phyloP scores from a whole-genome alignment of 2,329 filamentous ascomycete species.

The Colletotrichum coccodes region DNA sequence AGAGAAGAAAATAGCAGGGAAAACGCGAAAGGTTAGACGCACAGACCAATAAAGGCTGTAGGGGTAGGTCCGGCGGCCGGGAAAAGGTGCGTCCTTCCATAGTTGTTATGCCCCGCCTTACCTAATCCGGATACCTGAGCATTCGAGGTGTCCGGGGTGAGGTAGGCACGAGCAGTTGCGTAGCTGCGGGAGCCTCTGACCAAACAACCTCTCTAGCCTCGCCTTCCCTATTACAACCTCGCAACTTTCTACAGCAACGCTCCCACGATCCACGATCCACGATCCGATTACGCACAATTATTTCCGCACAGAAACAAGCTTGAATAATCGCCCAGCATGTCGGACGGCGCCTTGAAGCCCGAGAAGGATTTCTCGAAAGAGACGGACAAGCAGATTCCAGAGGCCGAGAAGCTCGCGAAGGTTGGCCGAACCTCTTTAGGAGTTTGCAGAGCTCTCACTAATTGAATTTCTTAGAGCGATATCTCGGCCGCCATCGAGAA shows the following conservation, averaged over 20 bases:
- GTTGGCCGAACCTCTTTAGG: conserved; percentile 53
- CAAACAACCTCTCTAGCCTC: conserved; percentile 29
- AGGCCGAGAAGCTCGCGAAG: conserved; percentile 90
- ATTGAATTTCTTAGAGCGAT: conserved; percentile 65
- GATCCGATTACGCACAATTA: background rate
- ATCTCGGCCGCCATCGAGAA: conserved; percentile 92
- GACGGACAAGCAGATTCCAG: conserved; percentile 89
- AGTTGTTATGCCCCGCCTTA: conserved; percentile 13
- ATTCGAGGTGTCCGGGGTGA: conserved; percentile 28
- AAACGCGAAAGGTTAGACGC: background rate
- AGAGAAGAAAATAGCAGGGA: background rate
- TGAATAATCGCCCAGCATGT: conserved; percentile 67
- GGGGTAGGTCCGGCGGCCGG: background rate
- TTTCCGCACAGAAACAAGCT: background rate
- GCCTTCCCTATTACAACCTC: conserved; percentile 11
- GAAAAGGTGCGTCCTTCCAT: conserved; percentile 31
- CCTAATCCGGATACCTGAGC: conserved; percentile 29
- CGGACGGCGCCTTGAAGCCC: conserved; percentile 85
- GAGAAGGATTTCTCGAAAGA: conserved; percentile 99
- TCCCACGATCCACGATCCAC: background rate
- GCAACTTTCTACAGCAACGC: background rate
- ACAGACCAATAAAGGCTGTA: background rate
- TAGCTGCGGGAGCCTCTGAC: conserved; percentile 32
- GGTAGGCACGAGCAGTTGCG: conserved; percentile 35
- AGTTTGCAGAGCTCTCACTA: background rate